Conservation (phyloP, 2,329 filamentous ascomycete genomes). For the Cercospora berteroae region DNA sequence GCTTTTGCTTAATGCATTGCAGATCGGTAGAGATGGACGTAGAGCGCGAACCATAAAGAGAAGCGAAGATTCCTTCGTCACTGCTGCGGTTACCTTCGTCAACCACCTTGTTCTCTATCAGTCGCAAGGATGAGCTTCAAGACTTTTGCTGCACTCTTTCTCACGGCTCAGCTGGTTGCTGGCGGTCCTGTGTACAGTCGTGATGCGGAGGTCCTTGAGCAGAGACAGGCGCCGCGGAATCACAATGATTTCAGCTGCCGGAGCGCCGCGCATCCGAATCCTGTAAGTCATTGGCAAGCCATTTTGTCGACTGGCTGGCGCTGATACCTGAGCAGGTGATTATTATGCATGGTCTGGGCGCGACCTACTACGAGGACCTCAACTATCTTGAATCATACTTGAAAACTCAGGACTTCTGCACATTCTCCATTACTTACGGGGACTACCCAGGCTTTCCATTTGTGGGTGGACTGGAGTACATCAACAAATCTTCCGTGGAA, state of each 20-base stretch:
- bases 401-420: constrained; percentile 25
- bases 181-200: not conserved
- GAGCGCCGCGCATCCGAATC: constrained; percentile 26
- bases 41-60: not conserved
- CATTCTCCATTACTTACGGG: constrained; percentile 30
- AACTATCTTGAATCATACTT: constrained; percentile 27
- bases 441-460: constrained; percentile 23
- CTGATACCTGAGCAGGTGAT: constrained; percentile 10
- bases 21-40: not conserved
- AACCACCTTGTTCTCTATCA: not conserved
- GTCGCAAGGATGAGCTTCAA: not conserved
- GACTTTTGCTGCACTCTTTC: not conserved
- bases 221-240: constrained; percentile 12
- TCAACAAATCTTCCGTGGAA: constrained; percentile 22
- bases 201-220: constrained; percentile 5
- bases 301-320: not conserved
- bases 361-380: constrained; percentile 31
- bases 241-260: constrained; percentile 30
- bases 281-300: constrained; percentile 5
- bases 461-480: constrained; percentile 27
- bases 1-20: not conserved
- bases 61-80: not conserved
- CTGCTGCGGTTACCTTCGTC: not conserved
- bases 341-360: constrained; percentile 29
- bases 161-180: not conserved